A percentile compares a stretch with the other conserved stretches of the same genome.
phyloP scores from a whole-genome alignment of 257 asterid genomes.

The Echites panduratus region DNA sequence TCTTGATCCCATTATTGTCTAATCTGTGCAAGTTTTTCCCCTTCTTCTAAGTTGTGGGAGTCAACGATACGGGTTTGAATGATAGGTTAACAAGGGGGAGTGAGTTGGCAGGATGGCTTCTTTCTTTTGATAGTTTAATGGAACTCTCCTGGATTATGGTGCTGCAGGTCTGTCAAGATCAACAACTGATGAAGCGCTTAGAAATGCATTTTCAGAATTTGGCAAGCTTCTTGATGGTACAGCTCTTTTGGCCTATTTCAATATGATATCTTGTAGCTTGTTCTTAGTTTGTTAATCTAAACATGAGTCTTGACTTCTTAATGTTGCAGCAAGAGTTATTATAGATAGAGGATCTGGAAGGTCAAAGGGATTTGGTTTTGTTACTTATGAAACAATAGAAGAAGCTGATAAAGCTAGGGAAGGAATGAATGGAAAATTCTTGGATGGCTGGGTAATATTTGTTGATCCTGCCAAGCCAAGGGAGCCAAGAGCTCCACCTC shows the following conservation, averaged over 20 bases:
- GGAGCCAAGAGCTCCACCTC: constrained; percentile 48
- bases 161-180: constrained; percentile 74
- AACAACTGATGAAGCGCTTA: constrained; percentile 67
- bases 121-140: not conserved
- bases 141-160: not conserved
- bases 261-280: not conserved
- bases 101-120: constrained; percentile 5
- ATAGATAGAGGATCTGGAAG: constrained; percentile 70
- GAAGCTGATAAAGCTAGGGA: constrained; percentile 91
- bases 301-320: constrained; percentile 3
- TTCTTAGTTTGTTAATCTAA: not conserved
- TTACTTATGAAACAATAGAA: constrained; percentile 62
- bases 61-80: not conserved
- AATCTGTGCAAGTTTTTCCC: not conserved
- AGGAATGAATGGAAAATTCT: constrained; percentile 80
- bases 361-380: constrained; percentile 93
- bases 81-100: not conserved
- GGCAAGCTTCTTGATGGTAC: constrained; percentile 77
- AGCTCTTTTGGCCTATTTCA: not conserved
- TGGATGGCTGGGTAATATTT: constrained; percentile 95
- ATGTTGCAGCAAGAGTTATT: constrained; percentile 68
- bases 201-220: constrained; percentile 64
- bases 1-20: not conserved
- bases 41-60: not conserved
- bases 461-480: constrained; percentile 91